Evolutionary conservation across 2,329 filamentous ascomycete species (phyloP).

Genomic region (Fusarium mangiferae): DNA sequence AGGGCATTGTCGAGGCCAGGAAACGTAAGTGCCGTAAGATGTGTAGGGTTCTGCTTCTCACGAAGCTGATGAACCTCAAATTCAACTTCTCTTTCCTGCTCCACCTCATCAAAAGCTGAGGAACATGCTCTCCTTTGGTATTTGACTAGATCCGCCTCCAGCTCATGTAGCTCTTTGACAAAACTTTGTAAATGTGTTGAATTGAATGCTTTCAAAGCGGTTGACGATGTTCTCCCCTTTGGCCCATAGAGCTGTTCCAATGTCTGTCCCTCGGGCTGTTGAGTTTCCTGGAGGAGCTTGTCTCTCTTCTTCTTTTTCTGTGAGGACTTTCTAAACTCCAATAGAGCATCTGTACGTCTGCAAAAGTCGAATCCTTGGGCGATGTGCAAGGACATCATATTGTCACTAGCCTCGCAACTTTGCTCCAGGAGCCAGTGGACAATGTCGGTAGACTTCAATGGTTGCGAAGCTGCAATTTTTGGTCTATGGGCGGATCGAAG

Average conservation of each 20-base stretch:
- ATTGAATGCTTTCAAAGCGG: not conserved
- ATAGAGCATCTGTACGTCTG: slow-evolving; percentile 60
- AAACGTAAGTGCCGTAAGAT: slow-evolving; percentile 54
- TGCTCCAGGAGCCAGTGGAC: slow-evolving; percentile 72
- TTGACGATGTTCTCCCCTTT: not conserved
- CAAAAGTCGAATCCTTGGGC: slow-evolving; percentile 72
- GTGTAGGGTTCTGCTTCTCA: slow-evolving; percentile 59
- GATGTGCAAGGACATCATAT: slow-evolving; percentile 67
- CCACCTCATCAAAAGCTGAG: slow-evolving; percentile 68
- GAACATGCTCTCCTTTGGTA: slow-evolving; percentile 42
- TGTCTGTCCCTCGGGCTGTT: slow-evolving; percentile 65
- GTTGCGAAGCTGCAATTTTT: not conserved
- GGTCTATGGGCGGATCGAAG: slow-evolving; percentile 49
- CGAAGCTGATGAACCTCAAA: slow-evolving; percentile 67
- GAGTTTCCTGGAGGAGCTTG: slow-evolving; percentile 42
- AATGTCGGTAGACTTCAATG: slow-evolving; percentile 30
- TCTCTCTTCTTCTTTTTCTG: slow-evolving; percentile 46
- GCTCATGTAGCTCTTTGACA: not conserved
- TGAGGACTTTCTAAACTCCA: slow-evolving; percentile 56
- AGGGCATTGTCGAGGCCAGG: slow-evolving; percentile 53
- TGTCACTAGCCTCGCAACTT: slow-evolving; percentile 68
- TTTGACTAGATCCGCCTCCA: not conserved
- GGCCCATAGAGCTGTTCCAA: slow-evolving; percentile 67
- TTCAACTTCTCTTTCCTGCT: slow-evolving; percentile 68
- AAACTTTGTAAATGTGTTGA: not conserved